These are phyloP conservation scores for Peterozyma toletana DNA, from an alignment of 805 yeast species.

Conservation along the genomic window DNA sequence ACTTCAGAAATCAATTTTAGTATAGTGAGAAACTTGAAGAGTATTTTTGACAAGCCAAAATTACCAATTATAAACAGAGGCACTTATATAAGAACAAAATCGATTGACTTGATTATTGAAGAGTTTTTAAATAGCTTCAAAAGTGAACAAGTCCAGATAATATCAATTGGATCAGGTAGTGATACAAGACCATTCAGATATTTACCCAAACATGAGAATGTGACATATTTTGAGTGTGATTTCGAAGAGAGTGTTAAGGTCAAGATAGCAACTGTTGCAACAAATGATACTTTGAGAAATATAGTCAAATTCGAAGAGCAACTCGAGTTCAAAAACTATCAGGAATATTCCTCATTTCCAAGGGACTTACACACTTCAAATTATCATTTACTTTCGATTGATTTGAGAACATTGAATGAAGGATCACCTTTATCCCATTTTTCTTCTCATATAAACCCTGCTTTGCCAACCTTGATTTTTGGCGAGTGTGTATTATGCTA, in stretches of 20 bases:
- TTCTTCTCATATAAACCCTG: constrained; percentile 18
- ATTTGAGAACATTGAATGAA: constrained; percentile 34
- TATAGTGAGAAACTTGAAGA: constrained; percentile 27
- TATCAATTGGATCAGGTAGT: constrained; percentile 78
- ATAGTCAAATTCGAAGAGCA: constrained; percentile 15
- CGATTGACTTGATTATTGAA: constrained; percentile 40
- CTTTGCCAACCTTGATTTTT: constrained; percentile 50
- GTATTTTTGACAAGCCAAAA: constrained; percentile 33
- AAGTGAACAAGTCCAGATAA: constrained; percentile 34
- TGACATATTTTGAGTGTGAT: constrained; percentile 56
- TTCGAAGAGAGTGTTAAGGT: constrained; percentile 45
- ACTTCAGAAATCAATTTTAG: constrained; percentile 24
- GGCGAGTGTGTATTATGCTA: constrained; percentile 79
- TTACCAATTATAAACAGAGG: constrained; percentile 68
- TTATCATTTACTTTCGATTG: constrained; percentile 50
- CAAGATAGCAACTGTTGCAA: constrained; percentile 42
- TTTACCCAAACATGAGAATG: constrained; percentile 22
- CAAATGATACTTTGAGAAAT: constrained; percentile 19
- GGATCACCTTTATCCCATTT: constrained; percentile 6
- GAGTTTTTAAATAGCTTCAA: constrained; percentile 28
- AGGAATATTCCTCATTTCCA: constrained; percentile 17
- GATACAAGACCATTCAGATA: constrained; percentile 61
- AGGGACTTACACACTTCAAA: constrained; percentile 26
- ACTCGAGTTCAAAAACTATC: constrained; percentile 10
- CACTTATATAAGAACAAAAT: constrained; percentile 51